Percentiles rank a stretch among this genome's conserved stretches.
Evolutionary conservation across 495 filamentous ascomycete species (phyloP).

Genomic region (Umbilicaria muhlenbergii): DNA sequence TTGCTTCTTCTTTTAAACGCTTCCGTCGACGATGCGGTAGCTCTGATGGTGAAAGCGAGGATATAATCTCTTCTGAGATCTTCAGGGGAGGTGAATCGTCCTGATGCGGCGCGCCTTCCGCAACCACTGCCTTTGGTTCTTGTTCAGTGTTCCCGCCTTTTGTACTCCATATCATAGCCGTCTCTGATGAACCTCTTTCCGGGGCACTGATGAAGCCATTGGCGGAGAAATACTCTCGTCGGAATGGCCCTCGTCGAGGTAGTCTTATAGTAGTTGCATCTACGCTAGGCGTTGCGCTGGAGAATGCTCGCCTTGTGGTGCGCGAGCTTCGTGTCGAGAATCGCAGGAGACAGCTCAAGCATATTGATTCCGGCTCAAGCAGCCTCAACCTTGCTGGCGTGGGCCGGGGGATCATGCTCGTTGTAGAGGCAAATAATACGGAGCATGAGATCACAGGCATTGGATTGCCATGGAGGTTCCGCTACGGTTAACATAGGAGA

Average conservation of each 20-base stretch:
- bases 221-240: slow-evolving; percentile 15
- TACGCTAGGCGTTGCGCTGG: not conserved
- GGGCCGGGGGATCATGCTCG: no score
- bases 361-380: not conserved
- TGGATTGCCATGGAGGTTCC: no score
- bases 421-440: no score
- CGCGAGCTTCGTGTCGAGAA: not conserved
- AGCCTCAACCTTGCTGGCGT: no score
- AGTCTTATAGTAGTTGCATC: not conserved
- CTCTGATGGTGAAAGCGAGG: slow-evolving; percentile 14
- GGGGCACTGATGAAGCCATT: slow-evolving; percentile 2
- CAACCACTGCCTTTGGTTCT: not conserved
- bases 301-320: not conserved
- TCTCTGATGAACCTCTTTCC: not conserved
- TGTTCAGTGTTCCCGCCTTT: not conserved
- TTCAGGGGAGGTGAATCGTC: not conserved
- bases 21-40: slow-evolving; percentile 35
- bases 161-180: not conserved
- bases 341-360: slow-evolving; percentile 2
- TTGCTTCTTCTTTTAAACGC: slow-evolving; percentile 27
- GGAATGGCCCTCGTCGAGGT: not conserved
- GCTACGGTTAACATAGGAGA: no score
- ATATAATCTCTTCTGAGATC: not conserved
- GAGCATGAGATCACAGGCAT: no score
- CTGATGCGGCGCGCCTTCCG: not conserved